phyloP scores from a whole-genome alignment of 306 rosid genomes.

The Cajanus cajan region DNA sequence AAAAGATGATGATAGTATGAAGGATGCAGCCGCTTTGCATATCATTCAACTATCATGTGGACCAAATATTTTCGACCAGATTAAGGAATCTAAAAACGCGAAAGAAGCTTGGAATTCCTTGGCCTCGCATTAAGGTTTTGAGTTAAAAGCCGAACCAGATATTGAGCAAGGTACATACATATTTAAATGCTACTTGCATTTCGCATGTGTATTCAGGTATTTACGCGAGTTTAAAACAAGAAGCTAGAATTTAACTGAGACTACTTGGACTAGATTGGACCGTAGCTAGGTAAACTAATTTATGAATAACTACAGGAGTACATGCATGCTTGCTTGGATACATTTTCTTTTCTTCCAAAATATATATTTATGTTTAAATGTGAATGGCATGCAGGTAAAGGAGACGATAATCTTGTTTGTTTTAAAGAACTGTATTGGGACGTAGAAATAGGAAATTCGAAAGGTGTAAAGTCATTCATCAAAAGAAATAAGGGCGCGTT shows the following conservation, averaged over 20 bases:
- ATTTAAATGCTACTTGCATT: no score
- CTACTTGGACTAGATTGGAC: no score
- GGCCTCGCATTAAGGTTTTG: rapidly evolving
- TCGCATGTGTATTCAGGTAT: no score
- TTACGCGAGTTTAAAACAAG: background rate
- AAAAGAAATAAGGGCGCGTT: background rate
- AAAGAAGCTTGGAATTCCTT: slow-evolving; percentile 22
- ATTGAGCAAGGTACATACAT: background rate
- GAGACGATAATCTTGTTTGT: background rate
- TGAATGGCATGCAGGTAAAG: background rate
- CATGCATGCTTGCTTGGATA: no score
- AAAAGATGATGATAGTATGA: background rate
- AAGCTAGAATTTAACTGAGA: background rate
- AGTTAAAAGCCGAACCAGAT: background rate
- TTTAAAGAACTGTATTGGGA: background rate
- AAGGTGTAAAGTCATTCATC: background rate
- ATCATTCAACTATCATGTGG: no score
- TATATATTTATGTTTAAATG: background rate
- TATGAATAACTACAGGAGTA: no score
- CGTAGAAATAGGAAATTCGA: background rate
- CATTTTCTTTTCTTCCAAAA: background rate
- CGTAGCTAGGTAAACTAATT: no score
- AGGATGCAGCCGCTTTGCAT: slow-evolving; percentile 21
- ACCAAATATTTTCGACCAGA: background rate
- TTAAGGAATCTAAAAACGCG: background rate